Evolutionary conservation across 2,329 filamentous ascomycete species (phyloP).

Genomic region (Ophiostoma tasmaniense): DNA sequence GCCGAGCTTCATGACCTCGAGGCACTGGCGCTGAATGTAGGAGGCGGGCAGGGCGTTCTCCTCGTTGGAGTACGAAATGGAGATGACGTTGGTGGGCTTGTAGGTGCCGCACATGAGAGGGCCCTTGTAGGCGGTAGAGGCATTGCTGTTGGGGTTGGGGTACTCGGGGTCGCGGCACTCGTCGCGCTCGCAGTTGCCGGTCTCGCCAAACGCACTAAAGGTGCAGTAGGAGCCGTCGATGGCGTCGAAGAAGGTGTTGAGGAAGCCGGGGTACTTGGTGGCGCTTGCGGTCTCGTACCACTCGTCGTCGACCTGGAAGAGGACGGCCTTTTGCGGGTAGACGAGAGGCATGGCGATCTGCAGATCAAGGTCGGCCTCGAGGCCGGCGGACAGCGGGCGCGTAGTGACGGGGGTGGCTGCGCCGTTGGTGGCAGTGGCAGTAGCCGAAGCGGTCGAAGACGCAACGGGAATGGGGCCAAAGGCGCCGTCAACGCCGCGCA

Average conservation of each 20-base stretch:
- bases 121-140: conserved; percentile 40
- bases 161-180: conserved; percentile 40
- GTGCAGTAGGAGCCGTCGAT: conserved; percentile 44
- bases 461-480: conserved; percentile 38
- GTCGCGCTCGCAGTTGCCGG: conserved; percentile 32
- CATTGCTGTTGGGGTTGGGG: conserved; percentile 32
- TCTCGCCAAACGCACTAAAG: conserved; percentile 38
- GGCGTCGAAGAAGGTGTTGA: conserved; percentile 37
- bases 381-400: conserved; percentile 20
- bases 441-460: conserved; percentile 35
- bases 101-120: conserved; percentile 29
- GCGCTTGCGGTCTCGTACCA: conserved; percentile 21
- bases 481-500: conserved; percentile 24
- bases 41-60: conserved; percentile 44
- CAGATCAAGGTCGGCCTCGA: conserved; percentile 41
- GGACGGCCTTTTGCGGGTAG: conserved; percentile 39
- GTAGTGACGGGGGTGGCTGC: conserved; percentile 26
- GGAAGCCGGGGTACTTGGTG: conserved; percentile 22
- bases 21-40: conserved; percentile 46
- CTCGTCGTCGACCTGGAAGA: conserved; percentile 27
- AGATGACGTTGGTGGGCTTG: conserved; percentile 48
- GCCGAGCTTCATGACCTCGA: conserved; percentile 45
- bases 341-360: conserved; percentile 41
- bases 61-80: conserved; percentile 47
- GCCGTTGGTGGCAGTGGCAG: conserved; percentile 22